These are phyloP conservation scores for Dictyostelium capitatum DNA, from an alignment of 78 protist species.

Conservation along the genomic window DNA sequence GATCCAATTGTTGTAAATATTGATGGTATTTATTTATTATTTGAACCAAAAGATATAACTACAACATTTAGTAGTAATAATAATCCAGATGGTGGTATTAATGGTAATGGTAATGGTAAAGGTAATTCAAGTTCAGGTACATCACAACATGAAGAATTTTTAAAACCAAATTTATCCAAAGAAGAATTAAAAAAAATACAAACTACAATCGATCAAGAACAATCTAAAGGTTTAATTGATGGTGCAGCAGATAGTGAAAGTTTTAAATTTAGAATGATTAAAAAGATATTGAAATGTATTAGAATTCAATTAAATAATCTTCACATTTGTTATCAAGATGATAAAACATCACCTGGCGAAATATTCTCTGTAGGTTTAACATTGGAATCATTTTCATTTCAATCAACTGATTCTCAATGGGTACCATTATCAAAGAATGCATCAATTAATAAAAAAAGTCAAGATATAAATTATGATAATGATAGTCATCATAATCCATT, in stretches of 20 bases:
- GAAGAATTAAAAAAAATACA: constrained; percentile 28
- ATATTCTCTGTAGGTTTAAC: constrained; percentile 58
- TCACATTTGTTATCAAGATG: constrained; percentile 70
- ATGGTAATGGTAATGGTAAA: not conserved
- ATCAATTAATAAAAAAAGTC: not conserved
- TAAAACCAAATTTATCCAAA: constrained; percentile 1
- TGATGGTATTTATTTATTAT: constrained; percentile 63
- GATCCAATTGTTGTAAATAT: constrained; percentile 46
- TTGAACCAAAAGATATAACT: constrained; percentile 32
- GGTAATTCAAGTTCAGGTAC: not conserved
- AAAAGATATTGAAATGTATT: constrained; percentile 36
- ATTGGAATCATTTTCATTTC: constrained; percentile 28
- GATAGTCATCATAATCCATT: constrained; percentile 31
- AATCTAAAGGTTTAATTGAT: not conserved
- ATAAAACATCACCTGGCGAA: constrained; percentile 52
- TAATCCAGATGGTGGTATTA: not conserved
- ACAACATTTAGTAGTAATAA: not conserved
- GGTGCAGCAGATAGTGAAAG: constrained; percentile 17
- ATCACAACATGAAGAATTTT: not conserved
- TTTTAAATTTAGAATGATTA: constrained; percentile 17
- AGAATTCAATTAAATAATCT: constrained; percentile 32
- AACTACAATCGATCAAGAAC: not conserved
- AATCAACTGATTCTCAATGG: constrained; percentile 44
- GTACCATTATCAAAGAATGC: constrained; percentile 16
- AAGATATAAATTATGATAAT: constrained; percentile 21